phyloP scores from a whole-genome alignment of 2,329 filamentous ascomycete genomes.

The Ascosphaera apis region DNA sequence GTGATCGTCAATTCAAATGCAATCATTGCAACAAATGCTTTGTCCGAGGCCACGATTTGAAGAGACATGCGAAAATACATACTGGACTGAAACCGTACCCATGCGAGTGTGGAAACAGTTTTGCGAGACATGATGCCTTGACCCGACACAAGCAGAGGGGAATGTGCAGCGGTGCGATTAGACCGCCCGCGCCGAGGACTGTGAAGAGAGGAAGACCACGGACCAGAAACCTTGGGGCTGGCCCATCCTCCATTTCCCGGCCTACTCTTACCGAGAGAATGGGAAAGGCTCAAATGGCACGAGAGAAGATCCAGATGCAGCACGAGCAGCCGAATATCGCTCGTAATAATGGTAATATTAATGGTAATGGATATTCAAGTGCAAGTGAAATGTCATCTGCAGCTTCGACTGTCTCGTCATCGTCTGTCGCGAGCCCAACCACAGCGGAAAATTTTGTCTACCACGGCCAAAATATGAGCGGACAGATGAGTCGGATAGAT shows the following conservation, averaged over 20 bases:
- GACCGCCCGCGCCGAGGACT: conserved; percentile 47
- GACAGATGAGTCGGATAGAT: conserved; percentile 6
- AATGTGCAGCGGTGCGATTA: conserved; percentile 90
- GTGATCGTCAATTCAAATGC: conserved; percentile 86
- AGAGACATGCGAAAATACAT: conserved; percentile 93
- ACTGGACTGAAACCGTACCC: conserved; percentile 88
- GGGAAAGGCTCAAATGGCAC: neutral
- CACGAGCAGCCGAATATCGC: no score
- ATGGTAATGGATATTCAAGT: conserved; percentile 9
- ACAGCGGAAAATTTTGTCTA: conserved; percentile 20
- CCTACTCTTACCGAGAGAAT: conserved; percentile 2
- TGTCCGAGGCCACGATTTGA: conserved; percentile 88
- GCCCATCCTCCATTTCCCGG: neutral
- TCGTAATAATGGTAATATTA: neutral
- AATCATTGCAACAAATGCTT: conserved; percentile 89
- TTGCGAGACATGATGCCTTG: conserved; percentile 83
- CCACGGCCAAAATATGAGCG: conserved; percentile 14
- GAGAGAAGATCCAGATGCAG: no score
- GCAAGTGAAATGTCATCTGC: conserved; percentile 15
- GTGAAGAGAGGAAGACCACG: conserved; percentile 43
- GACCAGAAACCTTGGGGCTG: conserved; percentile 29
- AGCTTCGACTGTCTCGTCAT: conserved; percentile 15
- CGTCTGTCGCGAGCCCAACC: conserved; percentile 14
- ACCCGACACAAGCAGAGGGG: conserved; percentile 85
- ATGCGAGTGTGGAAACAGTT: conserved; percentile 83